phyloP scores from a whole-genome alignment of 2,329 filamentous ascomycete species.

The Podosphaera leucotricha region DNA sequence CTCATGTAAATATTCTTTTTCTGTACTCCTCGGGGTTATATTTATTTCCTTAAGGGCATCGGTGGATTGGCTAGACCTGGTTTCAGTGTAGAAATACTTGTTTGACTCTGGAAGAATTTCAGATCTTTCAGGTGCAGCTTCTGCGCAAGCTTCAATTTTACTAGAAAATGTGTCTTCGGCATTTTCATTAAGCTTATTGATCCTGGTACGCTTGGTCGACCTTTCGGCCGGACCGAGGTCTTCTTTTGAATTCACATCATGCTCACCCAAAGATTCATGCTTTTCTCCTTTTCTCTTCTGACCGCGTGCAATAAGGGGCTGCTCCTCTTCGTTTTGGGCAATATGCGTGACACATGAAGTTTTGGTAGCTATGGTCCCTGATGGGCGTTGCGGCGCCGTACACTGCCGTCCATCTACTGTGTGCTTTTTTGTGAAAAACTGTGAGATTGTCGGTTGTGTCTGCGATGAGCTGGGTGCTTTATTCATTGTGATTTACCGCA shows the following conservation, averaged over 20 bases:
- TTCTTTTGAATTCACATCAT: neutral
- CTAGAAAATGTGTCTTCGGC: neutral
- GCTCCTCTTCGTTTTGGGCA: neutral
- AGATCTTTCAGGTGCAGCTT: constrained; percentile 5
- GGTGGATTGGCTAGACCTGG: constrained; percentile 14
- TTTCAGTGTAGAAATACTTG: constrained; percentile 27
- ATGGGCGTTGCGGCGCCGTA: too few relatives aligned
- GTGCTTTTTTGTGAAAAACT: neutral
- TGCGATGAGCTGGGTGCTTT: neutral
- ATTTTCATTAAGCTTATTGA: neutral
- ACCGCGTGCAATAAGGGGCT: neutral
- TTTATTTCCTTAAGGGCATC: constrained; percentile 20
- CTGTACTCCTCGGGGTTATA: constrained; percentile 27
- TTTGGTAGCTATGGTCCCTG: neutral
- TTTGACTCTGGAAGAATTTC: constrained; percentile 22
- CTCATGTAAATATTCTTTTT: constrained; percentile 50
- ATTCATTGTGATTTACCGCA: too few relatives aligned
- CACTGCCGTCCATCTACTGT: too few relatives aligned
- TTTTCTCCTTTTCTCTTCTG: neutral
- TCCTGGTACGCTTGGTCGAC: neutral
- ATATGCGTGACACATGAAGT: neutral
- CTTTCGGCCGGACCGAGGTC: neutral
- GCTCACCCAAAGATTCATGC: neutral
- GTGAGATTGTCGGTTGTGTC: neutral
- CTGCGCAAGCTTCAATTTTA: neutral